Evolutionary conservation across 495 filamentous ascomycete genomes (phyloP), one percentile per base, ranked within the genome.

Genomic region (Saxispiralis lemnorum): DNA sequence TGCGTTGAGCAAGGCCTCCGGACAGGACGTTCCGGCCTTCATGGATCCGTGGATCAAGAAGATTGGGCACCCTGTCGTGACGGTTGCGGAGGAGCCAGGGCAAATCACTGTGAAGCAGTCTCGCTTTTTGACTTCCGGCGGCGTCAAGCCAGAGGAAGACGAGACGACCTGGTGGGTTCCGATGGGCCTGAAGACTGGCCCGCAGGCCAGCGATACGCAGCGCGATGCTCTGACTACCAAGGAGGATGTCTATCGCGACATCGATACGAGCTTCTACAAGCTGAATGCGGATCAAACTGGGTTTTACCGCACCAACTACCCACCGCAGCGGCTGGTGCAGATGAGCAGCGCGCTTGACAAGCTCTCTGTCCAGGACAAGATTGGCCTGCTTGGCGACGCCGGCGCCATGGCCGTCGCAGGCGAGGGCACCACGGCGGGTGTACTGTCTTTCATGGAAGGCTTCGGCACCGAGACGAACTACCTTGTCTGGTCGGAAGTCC

Each of bases 161-260:
- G 59, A 80, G 56, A 93, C 84, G 1, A 75, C 71, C n/a, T 97
- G 89, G 89, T 95, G 89, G 87, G 73, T 95, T 51, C 89, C 89
- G 14, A 69, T 96, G 12, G 78, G 79, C 17, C 65, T 97, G 35
- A 79, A 76, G 54, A 70, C 73, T 9, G 70, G 64, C 38, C 60
- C 42, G 43, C 63, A 72, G 39, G 69, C 77, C 48, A 57, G 65
- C 16, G 67, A 66, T n/a, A 63, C 68, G 7, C 65, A 64, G 13
- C 53, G 69, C 10, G 57, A 69, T 10, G 76, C 83, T 41, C 69
- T 97, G n/a, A 80, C 77, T 0, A 63, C 69, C 18, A 95, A 81
- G 59, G 67, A 78, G 49, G 73, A 81, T 17, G 83, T 72, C 6
- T 67, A 96, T 47, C 66, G 69, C 19, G 75, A 78, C 30, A 57